Evolutionary conservation across 2,329 filamentous ascomycete species (phyloP).

Genomic region (Dactylonectria estremocensis): DNA sequence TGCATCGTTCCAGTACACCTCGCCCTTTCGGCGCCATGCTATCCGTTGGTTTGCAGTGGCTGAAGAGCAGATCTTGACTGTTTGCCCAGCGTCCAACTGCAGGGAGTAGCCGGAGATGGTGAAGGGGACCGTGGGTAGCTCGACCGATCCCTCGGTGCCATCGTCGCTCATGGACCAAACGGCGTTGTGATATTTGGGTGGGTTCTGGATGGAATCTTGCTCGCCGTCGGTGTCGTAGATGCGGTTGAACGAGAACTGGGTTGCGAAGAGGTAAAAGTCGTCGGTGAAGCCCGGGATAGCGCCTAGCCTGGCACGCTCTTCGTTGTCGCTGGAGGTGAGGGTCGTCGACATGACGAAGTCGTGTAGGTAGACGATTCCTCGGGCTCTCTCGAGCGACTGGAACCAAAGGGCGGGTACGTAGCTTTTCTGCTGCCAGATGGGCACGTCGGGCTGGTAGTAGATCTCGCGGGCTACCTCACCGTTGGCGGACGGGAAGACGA

Average conservation of each 20-base stretch:
- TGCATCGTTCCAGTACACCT: constrained; percentile 3
- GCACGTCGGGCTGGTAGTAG: constrained; percentile 5
- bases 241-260: constrained; percentile 14
- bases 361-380: constrained; percentile 19
- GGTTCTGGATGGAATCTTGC: constrained; percentile 2
- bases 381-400: constrained; percentile 18
- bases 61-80: constrained; percentile 11
- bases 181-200: background rate
- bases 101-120: constrained; percentile 15
- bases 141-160: constrained; percentile 18
- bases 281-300: constrained; percentile 6
- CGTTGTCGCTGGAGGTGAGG: background rate
- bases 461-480: constrained; percentile 1
- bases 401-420: constrained; percentile 17
- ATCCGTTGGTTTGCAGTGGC: constrained; percentile 18
- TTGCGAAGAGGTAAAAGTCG: constrained; percentile 21
- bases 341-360: constrained; percentile 20
- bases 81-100: constrained; percentile 18
- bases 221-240: constrained; percentile 18
- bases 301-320: constrained; percentile 14
- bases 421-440: constrained; percentile 19
- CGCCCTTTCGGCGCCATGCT: constrained; percentile 13
- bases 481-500: constrained; percentile 22
- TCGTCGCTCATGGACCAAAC: constrained; percentile 21
- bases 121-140: constrained; percentile 10